Evolutionary conservation across 2,329 filamentous ascomycete species (phyloP).

Genomic region (Monosporascus sp.): DNA sequence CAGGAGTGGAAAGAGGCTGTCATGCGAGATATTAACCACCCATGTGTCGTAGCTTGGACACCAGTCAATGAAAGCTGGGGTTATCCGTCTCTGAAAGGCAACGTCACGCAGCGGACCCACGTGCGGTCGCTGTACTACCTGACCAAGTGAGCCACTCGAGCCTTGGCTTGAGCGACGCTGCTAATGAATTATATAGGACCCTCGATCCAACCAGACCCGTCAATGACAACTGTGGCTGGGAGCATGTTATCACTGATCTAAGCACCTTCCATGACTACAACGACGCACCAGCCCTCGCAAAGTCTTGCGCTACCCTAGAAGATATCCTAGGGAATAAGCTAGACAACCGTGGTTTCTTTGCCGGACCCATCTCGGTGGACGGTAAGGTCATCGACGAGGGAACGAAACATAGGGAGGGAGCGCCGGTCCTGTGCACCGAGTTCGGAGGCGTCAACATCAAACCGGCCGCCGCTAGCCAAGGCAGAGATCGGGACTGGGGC

Average conservation of each 20-base stretch:
- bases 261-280: constrained; percentile 65
- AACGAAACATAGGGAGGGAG: constrained; percentile 43
- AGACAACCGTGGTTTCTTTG: constrained; percentile 49
- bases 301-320: constrained; percentile 47
- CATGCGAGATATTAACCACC: constrained; percentile 59
- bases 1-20: constrained; percentile 60
- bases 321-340: constrained; percentile 48
- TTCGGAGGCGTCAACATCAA: constrained; percentile 66
- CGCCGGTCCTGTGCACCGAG: constrained; percentile 61
- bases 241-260: constrained; percentile 59
- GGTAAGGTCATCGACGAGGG: constrained; percentile 35
- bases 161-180: background rate
- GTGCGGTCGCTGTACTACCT: constrained; percentile 57
- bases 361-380: constrained; percentile 33
- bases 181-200: constrained; percentile 23
- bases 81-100: constrained; percentile 52
- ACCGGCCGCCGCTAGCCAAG: constrained; percentile 32
- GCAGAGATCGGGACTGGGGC: constrained; percentile 54
- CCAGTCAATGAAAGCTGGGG: constrained; percentile 61
- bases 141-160: constrained; percentile 45
- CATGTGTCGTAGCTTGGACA: constrained; percentile 61
- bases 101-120: constrained; percentile 56
- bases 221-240: constrained; percentile 70
- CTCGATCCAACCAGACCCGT: constrained; percentile 59
- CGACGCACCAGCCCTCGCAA: constrained; percentile 49